Base-by-base conservation (phyloP, 2,329 filamentous ascomycete genomes). In the Elsinoe arachidis region DNA sequence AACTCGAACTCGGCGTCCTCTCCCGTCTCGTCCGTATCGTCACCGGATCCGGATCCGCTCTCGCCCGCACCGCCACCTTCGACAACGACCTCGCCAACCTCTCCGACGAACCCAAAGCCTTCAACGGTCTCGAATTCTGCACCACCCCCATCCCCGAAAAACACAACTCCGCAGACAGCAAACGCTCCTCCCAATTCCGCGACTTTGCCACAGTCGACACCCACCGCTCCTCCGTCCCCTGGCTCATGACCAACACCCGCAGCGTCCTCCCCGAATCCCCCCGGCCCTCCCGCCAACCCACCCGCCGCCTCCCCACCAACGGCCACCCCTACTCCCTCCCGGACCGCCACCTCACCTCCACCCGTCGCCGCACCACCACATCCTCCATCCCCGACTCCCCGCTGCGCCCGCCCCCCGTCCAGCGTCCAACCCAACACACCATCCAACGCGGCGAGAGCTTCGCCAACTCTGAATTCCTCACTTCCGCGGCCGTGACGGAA, bases 1-100 rank as follows among this genome's bases (percentile, higher is more conserved):
- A 69, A 51, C 21, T 65, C 61, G 19, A 64, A 62, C 68, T 68
- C 44, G 67, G 63, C 33, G 64, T 69, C 21, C 58, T 69, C 12
- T 61, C 62, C 59, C 34, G 63, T 59, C 14, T 61, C 39, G 65
- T 68, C 35, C 62, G 61, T 58, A 47, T 62, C 58, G 38, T 69
- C 61, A 38, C 55, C 2, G 37, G 19, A 33, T 43, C 54, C 7
- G 51, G 43, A 17, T 56, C 54, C 54, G 54, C 38, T 11, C 54
- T 56, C 15, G 23, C 19, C 26, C 54, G 41, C 43, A 47, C 54
- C 43, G 23, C 30, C 43, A 56, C 54, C 17, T 49, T 56, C 54
- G 54, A 56, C 41, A 56, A 56, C 33, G 54, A 56, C 41, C 43
- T 56, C 17, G 54, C 54, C 41, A 56, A 56, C 33, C 33, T 56